Evolutionary conservation across 2,329 filamentous ascomycete genomes (phyloP).

Genomic region (Fusarium nodosum): DNA sequence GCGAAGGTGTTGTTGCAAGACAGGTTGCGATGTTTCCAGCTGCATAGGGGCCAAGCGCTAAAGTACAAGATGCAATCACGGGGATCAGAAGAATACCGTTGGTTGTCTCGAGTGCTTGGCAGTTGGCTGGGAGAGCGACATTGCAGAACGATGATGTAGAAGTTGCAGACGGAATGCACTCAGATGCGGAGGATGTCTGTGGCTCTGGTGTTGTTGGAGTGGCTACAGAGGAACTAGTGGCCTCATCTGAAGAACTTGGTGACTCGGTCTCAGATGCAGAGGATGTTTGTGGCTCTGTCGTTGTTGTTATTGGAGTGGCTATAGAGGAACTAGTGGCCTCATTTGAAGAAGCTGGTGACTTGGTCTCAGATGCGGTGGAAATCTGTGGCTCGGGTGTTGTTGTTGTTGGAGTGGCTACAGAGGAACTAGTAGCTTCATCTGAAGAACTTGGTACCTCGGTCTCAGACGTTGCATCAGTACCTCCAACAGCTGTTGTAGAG

Average conservation of each 20-base stretch:
- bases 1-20: not conserved
- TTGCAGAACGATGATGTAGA: not conserved
- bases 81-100: not conserved
- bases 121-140: conserved; percentile 4
- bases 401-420: not conserved
- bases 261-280: not conserved
- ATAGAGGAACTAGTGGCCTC: not conserved
- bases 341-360: not conserved
- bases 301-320: not conserved
- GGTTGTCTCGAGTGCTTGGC: not conserved
- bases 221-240: not conserved
- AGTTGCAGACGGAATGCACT: conserved; percentile 1
- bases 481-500: not conserved
- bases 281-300: not conserved
- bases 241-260: not conserved
- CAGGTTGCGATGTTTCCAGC: conserved; percentile 1
- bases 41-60: conserved; percentile 5
- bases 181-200: not conserved
- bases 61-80: not conserved
- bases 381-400: not conserved
- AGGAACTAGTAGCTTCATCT: not conserved
- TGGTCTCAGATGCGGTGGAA: not conserved
- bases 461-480: not conserved
- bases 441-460: not conserved
- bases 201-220: not conserved